A percentile compares a stretch with the other conserved stretches of the same genome.
phyloP scores from a whole-genome alignment of 768 basidiomycete genomes.

The Suillus americanus region DNA sequence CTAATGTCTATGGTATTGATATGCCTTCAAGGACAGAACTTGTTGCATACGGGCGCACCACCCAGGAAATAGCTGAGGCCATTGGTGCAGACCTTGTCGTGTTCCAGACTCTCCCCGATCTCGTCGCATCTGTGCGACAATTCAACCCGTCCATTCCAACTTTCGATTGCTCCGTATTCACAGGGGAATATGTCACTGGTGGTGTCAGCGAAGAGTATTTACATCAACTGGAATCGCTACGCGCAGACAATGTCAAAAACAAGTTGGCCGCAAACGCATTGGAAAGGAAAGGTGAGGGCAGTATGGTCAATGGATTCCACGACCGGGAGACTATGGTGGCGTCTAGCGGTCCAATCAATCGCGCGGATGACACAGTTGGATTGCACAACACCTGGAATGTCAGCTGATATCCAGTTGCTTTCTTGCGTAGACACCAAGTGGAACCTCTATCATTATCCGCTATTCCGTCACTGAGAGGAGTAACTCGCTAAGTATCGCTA shows the following conservation, averaged over 20 bases:
- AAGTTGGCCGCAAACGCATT: constrained; percentile 39
- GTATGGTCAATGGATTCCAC: constrained; percentile 18
- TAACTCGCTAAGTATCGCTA: not conserved
- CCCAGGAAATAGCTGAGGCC: constrained; percentile 66
- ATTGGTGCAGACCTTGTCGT: constrained; percentile 97
- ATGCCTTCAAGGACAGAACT: constrained; percentile 97
- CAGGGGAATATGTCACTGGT: constrained; percentile 95
- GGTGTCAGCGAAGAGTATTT: constrained; percentile 86
- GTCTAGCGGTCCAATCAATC: constrained; percentile 51
- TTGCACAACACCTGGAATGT: constrained; percentile 71
- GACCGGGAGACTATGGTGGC: constrained; percentile 25
- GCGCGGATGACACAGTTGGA: constrained; percentile 75
- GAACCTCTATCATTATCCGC: not conserved
- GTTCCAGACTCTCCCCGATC: constrained; percentile 90
- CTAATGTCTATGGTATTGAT: constrained; percentile 99
- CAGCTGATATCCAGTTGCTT: constrained; percentile 21
- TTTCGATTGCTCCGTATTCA: constrained; percentile 98
- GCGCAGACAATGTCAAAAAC: constrained; percentile 79
- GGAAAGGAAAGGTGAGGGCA: constrained; percentile 38
- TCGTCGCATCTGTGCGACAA: constrained; percentile 81
- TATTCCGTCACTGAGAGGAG: not conserved
- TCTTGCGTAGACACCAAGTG: not conserved
- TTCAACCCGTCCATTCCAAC: constrained; percentile 73
- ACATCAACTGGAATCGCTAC: constrained; percentile 64
- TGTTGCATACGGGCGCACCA: constrained; percentile 78